Evolutionary conservation across 2,329 filamentous ascomycete species (phyloP), one percentile per base, ranked within the genome.

Genomic region (Raffaelea ambrosiae): DNA sequence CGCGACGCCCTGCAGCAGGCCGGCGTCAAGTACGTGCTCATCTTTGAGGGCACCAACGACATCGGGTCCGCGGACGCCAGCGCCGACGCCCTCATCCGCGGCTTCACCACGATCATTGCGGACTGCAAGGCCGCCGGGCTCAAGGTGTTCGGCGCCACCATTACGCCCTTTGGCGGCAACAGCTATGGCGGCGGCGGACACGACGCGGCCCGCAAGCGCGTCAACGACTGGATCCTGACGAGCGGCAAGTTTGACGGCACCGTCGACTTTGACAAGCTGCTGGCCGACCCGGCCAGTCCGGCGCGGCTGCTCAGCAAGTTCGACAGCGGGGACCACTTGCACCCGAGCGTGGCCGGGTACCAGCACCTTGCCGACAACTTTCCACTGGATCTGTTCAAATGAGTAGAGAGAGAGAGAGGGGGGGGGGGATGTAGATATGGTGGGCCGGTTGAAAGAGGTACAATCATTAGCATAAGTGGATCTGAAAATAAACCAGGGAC

Each of bases 31-130:
- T 84, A 81, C 56, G 75, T 75, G 20, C 72, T 86, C 65, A 69
- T 85, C 35, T 86, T 84, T 58, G 78, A 83, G 60, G 81, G 82
- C 19, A 79, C 86, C 23, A 84, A 85, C 57, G 82, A 86, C 56
- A 84, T 86, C 48, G 82, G 81, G 3, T 65, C 61, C 2, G 73
- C 35, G 7, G 16, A 69, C 0, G 63, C 64, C 2, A 56, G 71
- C 0, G 72, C 73, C 20, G 69, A 72, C 46, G 56, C 63, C 3
- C 63, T 86, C 3, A 74, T 78, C 33, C 65, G 66, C n/a, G 77
- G 77, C 1, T 85, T 77, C 57, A 62, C 67, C 48, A 76, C 81
- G 53, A 80, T 85, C 29, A 69, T 71, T 3, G 64, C 65, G 1
- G 69, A 79, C 14, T 67, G 79, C 18, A 76, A 78, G 56, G 65